Base-by-base conservation (phyloP, 495 filamentous ascomycete species). In the Usnea hakonensis region DNA sequence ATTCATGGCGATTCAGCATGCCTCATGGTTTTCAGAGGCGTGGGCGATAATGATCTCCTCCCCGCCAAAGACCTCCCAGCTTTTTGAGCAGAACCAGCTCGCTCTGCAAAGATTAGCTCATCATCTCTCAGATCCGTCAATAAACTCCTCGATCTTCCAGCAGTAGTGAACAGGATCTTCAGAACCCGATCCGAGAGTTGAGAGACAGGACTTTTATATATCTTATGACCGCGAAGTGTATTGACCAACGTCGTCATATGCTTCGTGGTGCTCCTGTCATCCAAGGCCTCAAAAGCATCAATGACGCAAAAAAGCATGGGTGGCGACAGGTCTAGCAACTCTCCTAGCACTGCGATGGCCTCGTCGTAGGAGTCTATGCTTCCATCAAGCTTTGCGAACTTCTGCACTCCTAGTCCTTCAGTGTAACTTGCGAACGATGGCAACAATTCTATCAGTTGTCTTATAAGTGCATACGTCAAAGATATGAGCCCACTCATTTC, bases 401-500 rank as follows among this genome's bases (percentile, higher is more conserved):
- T 37, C 30, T 55, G 46, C 33, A 3, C 19, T 32, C 44, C 40
- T 19, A 60, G 28, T 13, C 8, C 7, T 14, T 17, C 21, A 14
- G 17, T 37, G 43, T 30, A 38, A 9, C 32, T 71, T 17, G 75
- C 62, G 19, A 78, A 71, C 1, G 77, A 76, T 14, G 77, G 78
- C 21, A 77, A 65, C 40, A 70, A 70, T 59, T 79, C 75, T 38
- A 79, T 74, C 61, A 79, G 64, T 59, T 79, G 77, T n/a, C 77
- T 74, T 23, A 79, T 78, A n/a, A 79, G 58, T 55, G 77, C 77
- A 60, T 81, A 79, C 1, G 74, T 73, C 35, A 81, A 71, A 8
- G 74, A 72, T 16, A 81, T 71, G 3, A 81, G 69, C 1, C 74
- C 75, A 41, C 71, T 70, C 55, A 74, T 68, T 38, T 72, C 74